Evolutionary conservation across 2,329 filamentous ascomycete species (phyloP), one percentile per base, ranked within the genome.

Genomic region (Pseudogymnoascus sp.): DNA sequence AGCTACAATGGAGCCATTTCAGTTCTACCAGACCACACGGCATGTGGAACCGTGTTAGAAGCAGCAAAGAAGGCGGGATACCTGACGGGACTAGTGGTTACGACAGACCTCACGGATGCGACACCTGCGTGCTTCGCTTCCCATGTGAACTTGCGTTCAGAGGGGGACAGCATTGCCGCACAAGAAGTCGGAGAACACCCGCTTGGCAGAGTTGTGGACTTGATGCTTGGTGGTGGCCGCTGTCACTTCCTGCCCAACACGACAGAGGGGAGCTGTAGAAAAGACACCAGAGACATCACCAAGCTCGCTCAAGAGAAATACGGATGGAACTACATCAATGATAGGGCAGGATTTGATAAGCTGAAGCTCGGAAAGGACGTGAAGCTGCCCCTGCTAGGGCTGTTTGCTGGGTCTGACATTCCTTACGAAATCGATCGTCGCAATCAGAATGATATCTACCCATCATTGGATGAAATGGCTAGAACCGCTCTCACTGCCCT

Each of bases 1-100:
- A 96, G 88, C 75, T 99, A 99, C 79, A 99, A 99, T 72, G 92
- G 92, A 59, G 95, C 95, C 68, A 97, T 99, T 69, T 90, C 91
- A 8, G 89, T 96, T 62, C 81, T 96, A 14, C 93, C 93, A 0
- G 88, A 96, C 75, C 86, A 89, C 68, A 85, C 86, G 31, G 91
- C 95, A 3, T 99, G 95, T 75, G 95, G 93, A 6, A 96, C 93
- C 16, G 91, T 89, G 40, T 84, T 99, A 62, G 95, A 99, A 78
- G 95, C 95, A 3, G 95, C 95, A 38, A 96, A 97, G 78, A 85
- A 86, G 69, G 89, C 90, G 7, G 95, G 95, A 12, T 97, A 97
- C 74, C 88, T 87, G 77, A 99, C 95, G 2, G 95, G 95, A 0
- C 77, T 99, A 67, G 95, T 97, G 1, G 95, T 97, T 31, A 99